phyloP scores from a whole-genome alignment of 139 green algal genomes.

The Dunaliella sp. region DNA sequence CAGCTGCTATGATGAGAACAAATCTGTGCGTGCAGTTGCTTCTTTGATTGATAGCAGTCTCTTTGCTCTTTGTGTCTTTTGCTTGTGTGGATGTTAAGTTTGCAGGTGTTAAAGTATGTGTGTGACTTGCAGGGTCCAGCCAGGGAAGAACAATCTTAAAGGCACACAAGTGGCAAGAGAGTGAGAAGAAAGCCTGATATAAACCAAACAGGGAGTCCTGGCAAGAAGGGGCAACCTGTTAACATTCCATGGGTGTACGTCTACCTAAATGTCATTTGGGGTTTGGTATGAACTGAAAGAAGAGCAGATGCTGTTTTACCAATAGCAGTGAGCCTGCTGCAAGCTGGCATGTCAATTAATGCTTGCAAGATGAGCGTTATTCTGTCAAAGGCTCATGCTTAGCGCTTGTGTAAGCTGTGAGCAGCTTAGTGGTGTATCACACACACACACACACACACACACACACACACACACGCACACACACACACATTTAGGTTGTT shows the following conservation, averaged over 20 bases:
- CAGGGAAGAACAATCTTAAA: no score
- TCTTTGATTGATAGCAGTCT: no score
- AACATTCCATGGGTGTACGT: no score
- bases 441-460: background rate
- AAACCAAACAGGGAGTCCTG: no score
- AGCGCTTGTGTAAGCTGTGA: background rate
- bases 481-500: background rate
- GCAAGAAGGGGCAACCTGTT: no score
- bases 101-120: background rate
- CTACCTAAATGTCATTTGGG: no score
- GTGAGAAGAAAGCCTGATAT: background rate
- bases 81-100: background rate
- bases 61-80: no score
- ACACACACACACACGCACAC: background rate
- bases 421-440: background rate
- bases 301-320: no score
- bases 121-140: background rate
- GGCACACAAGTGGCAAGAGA: background rate
- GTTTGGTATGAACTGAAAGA: no score
- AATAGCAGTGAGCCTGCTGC: background rate
- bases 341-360: no score
- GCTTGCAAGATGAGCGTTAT: no score
- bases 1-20: background rate
- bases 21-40: background rate
- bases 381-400: background rate